Conservation (phyloP, 176 grass and related monocot genomes). For the Canna indica region DNA sequence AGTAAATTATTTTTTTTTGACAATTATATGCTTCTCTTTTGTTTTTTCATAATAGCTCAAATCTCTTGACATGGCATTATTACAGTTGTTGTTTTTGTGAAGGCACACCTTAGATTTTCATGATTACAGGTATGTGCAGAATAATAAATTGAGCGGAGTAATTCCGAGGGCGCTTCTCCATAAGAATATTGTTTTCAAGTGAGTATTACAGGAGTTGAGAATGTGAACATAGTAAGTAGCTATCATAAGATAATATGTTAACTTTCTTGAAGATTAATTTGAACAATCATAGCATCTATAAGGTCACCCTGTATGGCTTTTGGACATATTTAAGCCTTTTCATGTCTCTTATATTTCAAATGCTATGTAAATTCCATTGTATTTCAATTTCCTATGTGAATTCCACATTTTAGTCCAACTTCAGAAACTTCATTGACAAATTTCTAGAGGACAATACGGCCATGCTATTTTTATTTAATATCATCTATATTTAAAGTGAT, state of each 20-base stretch:
- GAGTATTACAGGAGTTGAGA: constrained; percentile 14
- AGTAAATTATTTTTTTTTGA: not conserved
- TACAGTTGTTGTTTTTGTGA: constrained; percentile 4
- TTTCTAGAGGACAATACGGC: no score
- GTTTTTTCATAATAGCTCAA: not conserved
- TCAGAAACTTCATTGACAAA: no score
- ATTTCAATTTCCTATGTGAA: no score
- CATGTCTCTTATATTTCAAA: no score
- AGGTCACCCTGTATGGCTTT: no score
- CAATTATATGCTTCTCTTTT: not conserved
- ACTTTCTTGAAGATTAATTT: not conserved
- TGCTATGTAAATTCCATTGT: no score
- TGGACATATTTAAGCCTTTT: no score
- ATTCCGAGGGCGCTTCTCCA: constrained; percentile 56
- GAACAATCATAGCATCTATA: not conserved
- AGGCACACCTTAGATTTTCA: constrained; percentile 9
- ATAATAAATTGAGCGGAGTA: constrained; percentile 66
- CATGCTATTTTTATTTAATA: no score
- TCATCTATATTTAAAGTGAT: no score
- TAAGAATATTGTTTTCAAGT: constrained; percentile 79
- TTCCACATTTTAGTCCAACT: no score
- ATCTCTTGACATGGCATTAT: not conserved
- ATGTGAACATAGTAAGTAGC: not conserved
- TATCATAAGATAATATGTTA: not conserved
- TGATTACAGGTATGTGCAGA: constrained; percentile 71